These are phyloP conservation scores for Diutina pseudorugosa DNA, from an alignment of 1,139 yeast genomes.

Conservation along the genomic window DNA sequence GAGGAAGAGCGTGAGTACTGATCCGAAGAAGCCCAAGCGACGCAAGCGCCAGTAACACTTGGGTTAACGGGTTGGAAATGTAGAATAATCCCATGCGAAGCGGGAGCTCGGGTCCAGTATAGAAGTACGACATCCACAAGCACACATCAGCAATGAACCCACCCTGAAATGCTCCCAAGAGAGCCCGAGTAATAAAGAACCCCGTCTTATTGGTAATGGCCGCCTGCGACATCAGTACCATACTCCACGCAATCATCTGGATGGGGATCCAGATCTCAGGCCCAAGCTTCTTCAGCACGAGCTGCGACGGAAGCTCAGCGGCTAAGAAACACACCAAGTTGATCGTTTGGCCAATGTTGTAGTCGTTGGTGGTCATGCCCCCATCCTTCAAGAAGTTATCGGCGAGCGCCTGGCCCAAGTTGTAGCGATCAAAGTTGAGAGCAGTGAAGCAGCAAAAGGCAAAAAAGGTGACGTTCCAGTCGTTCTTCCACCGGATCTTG, in stretches of 20 bases:
- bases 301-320: constrained; percentile 23
- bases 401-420: constrained; percentile 18
- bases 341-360: constrained; percentile 19
- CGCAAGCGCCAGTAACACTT: not conserved
- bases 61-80: not conserved
- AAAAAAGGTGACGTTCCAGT: constrained; percentile 20
- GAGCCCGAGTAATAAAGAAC: not conserved
- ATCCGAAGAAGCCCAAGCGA: not conserved
- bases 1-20: not conserved
- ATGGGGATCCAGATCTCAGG: constrained; percentile 2
- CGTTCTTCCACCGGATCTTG: constrained; percentile 16
- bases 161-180: not conserved
- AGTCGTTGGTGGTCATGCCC: constrained; percentile 17
- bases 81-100: not conserved
- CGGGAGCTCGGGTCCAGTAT: not conserved
- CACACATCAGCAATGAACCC: constrained; percentile 4
- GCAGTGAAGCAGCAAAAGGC: constrained; percentile 20
- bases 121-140: constrained; percentile 2
- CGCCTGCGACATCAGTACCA: not conserved
- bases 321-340: constrained; percentile 20
- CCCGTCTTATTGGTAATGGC: not conserved
- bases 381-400: constrained; percentile 19
- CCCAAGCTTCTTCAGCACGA: constrained; percentile 20
- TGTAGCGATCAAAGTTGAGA: constrained; percentile 20
- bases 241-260: constrained; percentile 2